Evolutionary conservation across 768 basidiomycete genomes (phyloP).

Genomic region (Hericium alpestre): DNA sequence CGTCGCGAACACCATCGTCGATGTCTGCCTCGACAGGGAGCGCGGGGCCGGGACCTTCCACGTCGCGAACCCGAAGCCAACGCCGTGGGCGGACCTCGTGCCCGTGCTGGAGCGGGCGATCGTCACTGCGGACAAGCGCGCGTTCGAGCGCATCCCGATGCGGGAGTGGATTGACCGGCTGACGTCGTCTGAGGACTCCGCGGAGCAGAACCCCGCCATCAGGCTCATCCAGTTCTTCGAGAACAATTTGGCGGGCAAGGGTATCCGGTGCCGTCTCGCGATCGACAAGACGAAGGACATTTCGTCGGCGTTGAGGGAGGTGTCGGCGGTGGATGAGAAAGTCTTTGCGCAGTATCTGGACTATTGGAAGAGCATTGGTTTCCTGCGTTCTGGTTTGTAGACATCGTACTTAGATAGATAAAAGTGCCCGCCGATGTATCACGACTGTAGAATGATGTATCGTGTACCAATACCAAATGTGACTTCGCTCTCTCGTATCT

Average conservation of each 20-base stretch:
- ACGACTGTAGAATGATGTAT: no score
- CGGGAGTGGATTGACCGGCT: slow-evolving; percentile 1
- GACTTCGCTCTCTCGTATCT: no score
- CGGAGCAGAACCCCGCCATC: slow-evolving; percentile 3
- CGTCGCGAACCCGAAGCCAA: slow-evolving; percentile 5
- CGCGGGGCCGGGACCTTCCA: slow-evolving; percentile 3
- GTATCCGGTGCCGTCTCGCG: slow-evolving; percentile 1
- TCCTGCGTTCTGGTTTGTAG: neutral
- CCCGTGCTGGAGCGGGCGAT: neutral
- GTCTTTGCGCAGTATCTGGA: slow-evolving; percentile 21
- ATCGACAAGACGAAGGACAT: slow-evolving; percentile 18
- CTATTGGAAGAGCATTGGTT: slow-evolving; percentile 3
- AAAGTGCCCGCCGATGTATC: no score
- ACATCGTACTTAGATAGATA: neutral
- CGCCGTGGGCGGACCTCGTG: slow-evolving; percentile 1
- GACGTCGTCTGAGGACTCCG: neutral
- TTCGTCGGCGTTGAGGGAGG: slow-evolving; percentile 40
- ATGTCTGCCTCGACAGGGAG: neutral
- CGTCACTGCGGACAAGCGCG: neutral
- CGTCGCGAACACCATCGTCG: slow-evolving; percentile 2
- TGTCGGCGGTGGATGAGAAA: slow-evolving; percentile 61
- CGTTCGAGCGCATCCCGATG: neutral
- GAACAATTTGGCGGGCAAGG: slow-evolving; percentile 4
- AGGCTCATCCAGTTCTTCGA: slow-evolving; percentile 4
- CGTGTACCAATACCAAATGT: no score